phyloP scores from a whole-genome alignment of 768 basidiomycete genomes.

The Coprinopsis marcescibilis region DNA sequence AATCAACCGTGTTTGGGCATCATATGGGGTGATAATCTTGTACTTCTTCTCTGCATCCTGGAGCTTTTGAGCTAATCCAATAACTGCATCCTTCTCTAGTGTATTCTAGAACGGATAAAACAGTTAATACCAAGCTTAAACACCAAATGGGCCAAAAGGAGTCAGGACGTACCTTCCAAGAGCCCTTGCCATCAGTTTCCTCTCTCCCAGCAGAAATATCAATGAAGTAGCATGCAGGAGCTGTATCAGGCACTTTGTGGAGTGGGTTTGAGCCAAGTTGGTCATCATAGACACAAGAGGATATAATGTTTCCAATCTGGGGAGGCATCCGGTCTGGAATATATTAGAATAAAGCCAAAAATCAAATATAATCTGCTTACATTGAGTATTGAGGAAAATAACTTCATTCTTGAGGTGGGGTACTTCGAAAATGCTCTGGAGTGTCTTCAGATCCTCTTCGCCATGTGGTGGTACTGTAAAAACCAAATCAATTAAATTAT shows the following conservation, averaged over 20 bases:
- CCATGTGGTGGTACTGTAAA: slow-evolving; percentile 81
- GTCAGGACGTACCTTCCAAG: slow-evolving; percentile 30
- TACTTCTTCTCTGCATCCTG: slow-evolving; percentile 44
- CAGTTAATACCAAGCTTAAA: not conserved
- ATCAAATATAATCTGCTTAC: slow-evolving; percentile 34
- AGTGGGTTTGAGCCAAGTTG: slow-evolving; percentile 48
- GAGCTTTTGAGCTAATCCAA: slow-evolving; percentile 53
- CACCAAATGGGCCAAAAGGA: not conserved
- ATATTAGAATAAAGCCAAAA: slow-evolving; percentile 9
- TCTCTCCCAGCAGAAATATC: slow-evolving; percentile 41
- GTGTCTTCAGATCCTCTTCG: slow-evolving; percentile 55
- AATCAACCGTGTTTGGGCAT: slow-evolving; percentile 57
- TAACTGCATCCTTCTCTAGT: slow-evolving; percentile 48
- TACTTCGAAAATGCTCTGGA: slow-evolving; percentile 79
- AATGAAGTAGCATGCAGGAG: slow-evolving; percentile 59
- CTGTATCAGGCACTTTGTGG: slow-evolving; percentile 42
- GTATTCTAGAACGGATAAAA: slow-evolving; percentile 46
- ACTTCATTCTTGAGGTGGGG: slow-evolving; percentile 44
- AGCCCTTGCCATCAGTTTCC: slow-evolving; percentile 22
- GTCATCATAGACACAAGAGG: slow-evolving; percentile 55
- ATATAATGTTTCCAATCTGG: slow-evolving; percentile 71
- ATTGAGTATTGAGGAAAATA: slow-evolving; percentile 68
- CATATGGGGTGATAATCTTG: slow-evolving; percentile 79
- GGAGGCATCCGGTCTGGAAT: slow-evolving; percentile 76
- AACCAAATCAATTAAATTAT: too few relatives aligned